phyloP scores from a whole-genome alignment of 768 basidiomycete genomes.

The Boletellus sp. region DNA sequence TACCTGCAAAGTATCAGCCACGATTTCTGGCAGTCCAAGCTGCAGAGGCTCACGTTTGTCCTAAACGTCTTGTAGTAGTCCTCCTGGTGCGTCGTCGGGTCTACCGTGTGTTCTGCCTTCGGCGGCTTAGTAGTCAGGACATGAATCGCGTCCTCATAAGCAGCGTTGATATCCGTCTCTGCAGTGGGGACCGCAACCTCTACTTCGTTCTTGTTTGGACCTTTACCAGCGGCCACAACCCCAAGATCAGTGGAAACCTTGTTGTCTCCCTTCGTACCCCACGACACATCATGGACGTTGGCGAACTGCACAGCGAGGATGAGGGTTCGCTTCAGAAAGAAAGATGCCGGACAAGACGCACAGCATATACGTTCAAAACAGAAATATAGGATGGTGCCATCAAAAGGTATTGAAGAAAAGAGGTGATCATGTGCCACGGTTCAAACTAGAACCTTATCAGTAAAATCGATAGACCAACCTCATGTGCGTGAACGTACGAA shows the following conservation, averaged over 20 bases:
- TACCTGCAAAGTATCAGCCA: constrained; percentile 42
- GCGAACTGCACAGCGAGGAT: constrained; percentile 50
- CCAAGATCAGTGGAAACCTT: constrained; percentile 83
- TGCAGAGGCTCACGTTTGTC: constrained; percentile 59
- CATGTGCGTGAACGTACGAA: constrained; percentile 61
- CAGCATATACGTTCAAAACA: constrained; percentile 88
- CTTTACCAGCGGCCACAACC: constrained; percentile 60
- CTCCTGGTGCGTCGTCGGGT: constrained; percentile 63
- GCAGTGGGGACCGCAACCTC: constrained; percentile 83
- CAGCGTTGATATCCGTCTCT: constrained; percentile 83
- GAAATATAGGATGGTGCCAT: constrained; percentile 94
- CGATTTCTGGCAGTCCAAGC: background rate
- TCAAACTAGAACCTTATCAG: constrained; percentile 59
- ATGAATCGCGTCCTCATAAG: constrained; percentile 89
- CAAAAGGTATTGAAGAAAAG: constrained; percentile 87
- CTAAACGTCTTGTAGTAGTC: constrained; percentile 88
- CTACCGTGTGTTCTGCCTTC: constrained; percentile 61
- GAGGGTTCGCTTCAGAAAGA: background rate
- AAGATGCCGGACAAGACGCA: constrained; percentile 25
- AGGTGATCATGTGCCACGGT: constrained; percentile 98
- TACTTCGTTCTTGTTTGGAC: constrained; percentile 68
- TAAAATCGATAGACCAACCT: background rate
- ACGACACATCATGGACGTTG: constrained; percentile 88
- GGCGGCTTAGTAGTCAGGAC: constrained; percentile 76
- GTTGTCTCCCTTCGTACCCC: constrained; percentile 96